Evolutionary conservation across 768 basidiomycete genomes (phyloP).

Genomic region (Tylopilus plumbeoviolaceoides): DNA sequence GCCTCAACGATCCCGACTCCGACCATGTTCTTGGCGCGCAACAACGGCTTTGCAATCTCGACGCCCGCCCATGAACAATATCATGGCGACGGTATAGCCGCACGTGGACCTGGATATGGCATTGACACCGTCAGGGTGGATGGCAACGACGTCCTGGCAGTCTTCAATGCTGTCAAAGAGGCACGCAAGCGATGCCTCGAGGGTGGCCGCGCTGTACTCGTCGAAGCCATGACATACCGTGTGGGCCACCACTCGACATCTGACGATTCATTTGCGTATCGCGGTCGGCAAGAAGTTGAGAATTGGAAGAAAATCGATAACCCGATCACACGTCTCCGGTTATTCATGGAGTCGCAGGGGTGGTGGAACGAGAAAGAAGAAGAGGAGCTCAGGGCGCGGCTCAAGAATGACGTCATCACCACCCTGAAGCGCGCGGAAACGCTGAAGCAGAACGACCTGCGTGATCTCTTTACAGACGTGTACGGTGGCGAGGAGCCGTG

Average conservation of each 20-base stretch:
- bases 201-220: slow-evolving; percentile 74
- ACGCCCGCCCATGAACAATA: slow-evolving; percentile 89
- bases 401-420: slow-evolving; percentile 71
- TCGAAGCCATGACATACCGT: slow-evolving; percentile 91
- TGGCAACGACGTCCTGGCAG: slow-evolving; percentile 89
- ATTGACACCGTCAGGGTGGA: slow-evolving; percentile 90
- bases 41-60: slow-evolving; percentile 94
- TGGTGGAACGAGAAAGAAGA: slow-evolving; percentile 86
- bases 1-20: slow-evolving; percentile 75
- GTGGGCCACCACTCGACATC: slow-evolving; percentile 96
- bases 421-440: slow-evolving; percentile 77
- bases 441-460: slow-evolving; percentile 63
- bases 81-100: slow-evolving; percentile 89
- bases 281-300: slow-evolving; percentile 85
- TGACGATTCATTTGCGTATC: slow-evolving; percentile 94
- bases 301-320: slow-evolving; percentile 90
- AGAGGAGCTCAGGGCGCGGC: slow-evolving; percentile 58
- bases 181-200: slow-evolving; percentile 69
- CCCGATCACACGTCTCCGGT: slow-evolving; percentile 78
- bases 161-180: slow-evolving; percentile 68
- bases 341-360: slow-evolving; percentile 74
- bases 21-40: slow-evolving; percentile 68
- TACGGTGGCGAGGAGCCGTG: slow-evolving; percentile 83
- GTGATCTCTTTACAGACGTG: slow-evolving; percentile 81
- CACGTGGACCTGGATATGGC: slow-evolving; percentile 87